A percentile compares a stretch with the other conserved stretches of the same genome.
phyloP scores from a whole-genome alignment of 345 rosid genomes.

The thale cress (Arabidopsis thaliana) region TAIR10.1 NC_003071.7:15660001-15660500 shows the following conservation, averaged over 20 bases:
- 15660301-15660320: slow-evolving; percentile 49
- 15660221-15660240: slow-evolving; percentile 33
- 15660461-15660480: slow-evolving; percentile 47
- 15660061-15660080: neutral
- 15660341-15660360: slow-evolving; percentile 54
- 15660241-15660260: slow-evolving; percentile 49
- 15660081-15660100: slow-evolving; percentile 40
- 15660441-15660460: slow-evolving; percentile 46
- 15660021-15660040: slow-evolving; percentile 91
- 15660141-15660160: slow-evolving; percentile 84
- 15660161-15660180: slow-evolving; percentile 57
- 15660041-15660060: slow-evolving; percentile 29
- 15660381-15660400: slow-evolving; percentile 65
- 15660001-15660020: slow-evolving; percentile 86
- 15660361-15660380: slow-evolving; percentile 77
- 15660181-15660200: slow-evolving; percentile 38
- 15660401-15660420: slow-evolving; percentile 64
- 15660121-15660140: slow-evolving; percentile 97
- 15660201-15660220: slow-evolving; percentile 39
- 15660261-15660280: slow-evolving; percentile 49
- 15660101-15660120: slow-evolving; percentile 96
- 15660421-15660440: slow-evolving; percentile 46
- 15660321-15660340: slow-evolving; percentile 42
- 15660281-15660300: slow-evolving; percentile 42
- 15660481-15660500: slow-evolving; percentile 45